These are phyloP conservation scores for Chaetomiaceae sp. DNA, from an alignment of 2,329 filamentous ascomycete genomes.

Conservation along the genomic window DNA sequence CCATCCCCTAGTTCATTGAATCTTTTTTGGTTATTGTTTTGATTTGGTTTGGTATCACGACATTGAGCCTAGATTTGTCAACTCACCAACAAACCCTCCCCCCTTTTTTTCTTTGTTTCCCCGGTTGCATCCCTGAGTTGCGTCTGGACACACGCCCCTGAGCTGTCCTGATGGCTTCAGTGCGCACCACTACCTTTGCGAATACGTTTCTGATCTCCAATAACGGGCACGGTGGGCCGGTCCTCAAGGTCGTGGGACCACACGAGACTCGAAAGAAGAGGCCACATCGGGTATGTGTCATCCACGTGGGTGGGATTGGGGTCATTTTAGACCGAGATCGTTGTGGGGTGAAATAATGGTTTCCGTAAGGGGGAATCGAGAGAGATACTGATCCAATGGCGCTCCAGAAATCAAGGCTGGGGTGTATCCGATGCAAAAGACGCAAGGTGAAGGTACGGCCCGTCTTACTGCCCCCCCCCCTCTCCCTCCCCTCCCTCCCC, in stretches of 20 bases:
- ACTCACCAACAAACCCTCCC: too few relatives aligned
- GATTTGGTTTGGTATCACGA: neutral
- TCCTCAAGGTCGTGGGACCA: constrained; percentile 19
- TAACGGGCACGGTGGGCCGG: constrained; percentile 11
- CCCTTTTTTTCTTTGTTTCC: too few relatives aligned
- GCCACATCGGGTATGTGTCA: constrained; percentile 25
- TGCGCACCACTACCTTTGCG: constrained; percentile 15
- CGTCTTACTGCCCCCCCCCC: too few relatives aligned
- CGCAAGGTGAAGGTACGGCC: constrained; percentile 31
- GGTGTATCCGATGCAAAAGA: constrained; percentile 29
- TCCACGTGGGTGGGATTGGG: neutral
- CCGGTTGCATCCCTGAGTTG: neutral
- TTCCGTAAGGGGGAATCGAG: neutral
- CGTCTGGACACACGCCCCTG: neutral
- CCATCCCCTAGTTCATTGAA: too few relatives aligned
- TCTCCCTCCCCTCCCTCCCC: too few relatives aligned
- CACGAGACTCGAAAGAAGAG: constrained; percentile 24
- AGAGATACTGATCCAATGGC: neutral
- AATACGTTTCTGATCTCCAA: constrained; percentile 22
- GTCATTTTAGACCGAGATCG: neutral
- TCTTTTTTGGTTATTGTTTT: too few relatives aligned
- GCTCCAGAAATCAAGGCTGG: constrained; percentile 28
- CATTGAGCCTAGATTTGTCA: neutral
- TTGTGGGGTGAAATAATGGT: neutral
- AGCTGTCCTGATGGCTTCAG: neutral